phyloP scores from a whole-genome alignment of 441 rosid genomes.

The Populus trichocarpa region DNA sequence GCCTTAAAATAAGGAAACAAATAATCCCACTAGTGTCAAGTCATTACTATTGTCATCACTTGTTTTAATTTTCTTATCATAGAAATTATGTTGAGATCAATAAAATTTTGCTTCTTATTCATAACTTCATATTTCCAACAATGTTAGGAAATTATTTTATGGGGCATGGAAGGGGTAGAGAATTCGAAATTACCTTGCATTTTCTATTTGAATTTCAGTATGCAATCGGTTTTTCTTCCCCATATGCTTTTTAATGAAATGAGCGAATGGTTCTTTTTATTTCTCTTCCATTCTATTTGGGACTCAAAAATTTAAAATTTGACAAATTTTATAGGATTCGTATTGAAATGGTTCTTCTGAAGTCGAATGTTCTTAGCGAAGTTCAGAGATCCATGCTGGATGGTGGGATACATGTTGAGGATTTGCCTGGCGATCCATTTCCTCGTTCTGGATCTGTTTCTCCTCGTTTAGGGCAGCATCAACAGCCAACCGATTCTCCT shows the following conservation, averaged over 20 bases:
- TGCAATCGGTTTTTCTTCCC: not conserved
- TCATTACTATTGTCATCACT: not conserved
- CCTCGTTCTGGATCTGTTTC: slow-evolving; percentile 42
- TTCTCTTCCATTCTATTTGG: not conserved
- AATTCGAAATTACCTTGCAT: not conserved
- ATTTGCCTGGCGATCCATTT: slow-evolving; percentile 60
- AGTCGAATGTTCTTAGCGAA: slow-evolving; percentile 82
- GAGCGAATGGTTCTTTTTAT: not conserved
- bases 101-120: not conserved
- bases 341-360: slow-evolving; percentile 70
- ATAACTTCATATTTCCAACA: not conserved
- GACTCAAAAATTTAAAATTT: slow-evolving; percentile 13
- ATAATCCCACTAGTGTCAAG: not conserved
- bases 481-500: slow-evolving; percentile 41
- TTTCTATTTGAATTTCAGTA: not conserved
- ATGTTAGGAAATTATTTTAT: not conserved
- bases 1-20: not conserved
- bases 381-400: slow-evolving; percentile 84
- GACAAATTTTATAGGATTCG: slow-evolving; percentile 53
- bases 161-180: not conserved
- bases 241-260: not conserved
- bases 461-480: slow-evolving; percentile 44
- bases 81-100: not conserved
- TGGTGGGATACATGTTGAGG: slow-evolving; percentile 95
- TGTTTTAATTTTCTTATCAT: not conserved